phyloP scores from a whole-genome alignment of 202 grass and related monocot genomes.

The Zoysia matrella region DNA sequence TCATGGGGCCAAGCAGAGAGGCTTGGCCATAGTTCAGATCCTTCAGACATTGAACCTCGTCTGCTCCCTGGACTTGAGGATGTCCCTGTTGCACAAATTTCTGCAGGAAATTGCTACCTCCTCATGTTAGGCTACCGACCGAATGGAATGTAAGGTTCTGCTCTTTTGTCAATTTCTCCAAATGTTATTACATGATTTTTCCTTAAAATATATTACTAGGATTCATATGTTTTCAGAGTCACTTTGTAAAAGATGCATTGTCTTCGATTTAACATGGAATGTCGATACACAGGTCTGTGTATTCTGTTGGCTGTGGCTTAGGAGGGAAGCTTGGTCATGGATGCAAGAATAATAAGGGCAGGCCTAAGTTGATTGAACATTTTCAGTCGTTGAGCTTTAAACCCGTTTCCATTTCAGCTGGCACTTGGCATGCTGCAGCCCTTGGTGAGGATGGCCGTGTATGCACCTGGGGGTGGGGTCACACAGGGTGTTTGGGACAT shows the following conservation, averaged over 20 bases:
- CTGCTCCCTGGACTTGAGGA: constrained; percentile 19
- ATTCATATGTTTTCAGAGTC: too few relatives aligned
- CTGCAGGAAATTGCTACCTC: constrained; percentile 37
- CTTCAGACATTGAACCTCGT: constrained; percentile 55
- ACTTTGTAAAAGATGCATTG: background rate
- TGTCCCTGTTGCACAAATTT: too few relatives aligned
- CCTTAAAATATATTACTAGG: background rate
- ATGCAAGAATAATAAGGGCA: constrained; percentile 43
- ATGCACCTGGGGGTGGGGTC: constrained; percentile 79
- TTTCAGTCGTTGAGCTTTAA: constrained; percentile 62
- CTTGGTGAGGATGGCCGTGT: constrained; percentile 43
- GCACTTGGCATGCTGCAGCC: too few relatives aligned
- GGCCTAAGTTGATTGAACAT: constrained; percentile 58
- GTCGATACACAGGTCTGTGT: constrained; percentile 63
- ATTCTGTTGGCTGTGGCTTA: constrained; percentile 78
- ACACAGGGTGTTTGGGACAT: constrained; percentile 68
- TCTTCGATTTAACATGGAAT: background rate
- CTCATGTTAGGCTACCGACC: constrained; percentile 65
- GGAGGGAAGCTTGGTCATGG: constrained; percentile 32
- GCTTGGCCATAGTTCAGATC: constrained; percentile 63
- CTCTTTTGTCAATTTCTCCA: background rate
- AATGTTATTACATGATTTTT: too few relatives aligned
- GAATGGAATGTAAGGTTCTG: constrained; percentile 63
- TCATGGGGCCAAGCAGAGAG: constrained; percentile 63
- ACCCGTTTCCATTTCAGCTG: background rate